Percentiles rank a stretch among this genome's conserved stretches.
These are phyloP conservation scores for Alnus glutinosa DNA, from an alignment of 306 rosid genomes.

Conservation along the genomic window DNA sequence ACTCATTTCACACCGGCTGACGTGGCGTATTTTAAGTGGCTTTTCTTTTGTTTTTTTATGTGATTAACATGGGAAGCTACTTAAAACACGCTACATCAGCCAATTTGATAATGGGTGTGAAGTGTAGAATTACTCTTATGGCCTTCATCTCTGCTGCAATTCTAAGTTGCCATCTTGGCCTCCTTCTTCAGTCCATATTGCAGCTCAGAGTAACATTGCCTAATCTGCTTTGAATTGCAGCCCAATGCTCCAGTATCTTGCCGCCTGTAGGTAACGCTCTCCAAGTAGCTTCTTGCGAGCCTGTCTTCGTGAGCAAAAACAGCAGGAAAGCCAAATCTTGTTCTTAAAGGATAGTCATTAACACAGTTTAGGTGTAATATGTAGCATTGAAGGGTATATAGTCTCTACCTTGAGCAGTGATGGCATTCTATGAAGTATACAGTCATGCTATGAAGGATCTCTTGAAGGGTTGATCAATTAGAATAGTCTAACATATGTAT, in stretches of 20 bases:
- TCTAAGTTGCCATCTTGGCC: slow-evolving; percentile 7
- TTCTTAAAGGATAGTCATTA: neutral
- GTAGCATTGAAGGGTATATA: neutral
- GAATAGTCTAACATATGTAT: neutral
- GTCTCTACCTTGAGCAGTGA: neutral
- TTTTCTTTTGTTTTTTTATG: no score
- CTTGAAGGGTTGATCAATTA: neutral
- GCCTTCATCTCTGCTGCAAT: neutral
- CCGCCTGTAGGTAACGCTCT: neutral
- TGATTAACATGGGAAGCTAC: no score
- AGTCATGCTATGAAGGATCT: neutral
- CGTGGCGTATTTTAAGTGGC: no score
- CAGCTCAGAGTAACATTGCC: slow-evolving; percentile 17
- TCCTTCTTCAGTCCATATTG: slow-evolving; percentile 7
- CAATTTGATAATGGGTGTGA: no score
- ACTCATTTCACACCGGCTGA: no score
- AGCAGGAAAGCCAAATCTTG: neutral
- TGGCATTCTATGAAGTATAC: neutral
- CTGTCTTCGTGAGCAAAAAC: neutral
- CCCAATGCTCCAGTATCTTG: neutral
- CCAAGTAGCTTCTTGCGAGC: neutral
- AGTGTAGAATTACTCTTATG: no score
- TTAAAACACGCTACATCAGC: no score
- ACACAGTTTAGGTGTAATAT: neutral
- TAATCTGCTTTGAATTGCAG: slow-evolving; percentile 5